Conservation (phyloP, 140 eudicot species). For the Stevia rebaudiana region DNA sequence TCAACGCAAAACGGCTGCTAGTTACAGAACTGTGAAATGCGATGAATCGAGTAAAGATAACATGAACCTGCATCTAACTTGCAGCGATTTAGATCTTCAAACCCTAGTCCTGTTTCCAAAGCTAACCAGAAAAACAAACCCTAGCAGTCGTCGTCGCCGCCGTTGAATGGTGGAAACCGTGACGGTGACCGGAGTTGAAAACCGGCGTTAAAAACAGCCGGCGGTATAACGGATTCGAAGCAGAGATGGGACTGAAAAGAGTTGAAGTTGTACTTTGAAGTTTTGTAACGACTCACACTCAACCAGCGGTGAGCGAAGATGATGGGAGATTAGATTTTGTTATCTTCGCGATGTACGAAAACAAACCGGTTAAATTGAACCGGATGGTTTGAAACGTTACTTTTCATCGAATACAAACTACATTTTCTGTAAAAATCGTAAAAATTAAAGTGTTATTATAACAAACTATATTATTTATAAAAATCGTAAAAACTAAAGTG, state of each 20-base stretch:
- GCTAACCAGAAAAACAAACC: slow-evolving; percentile 19
- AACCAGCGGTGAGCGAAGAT: slow-evolving; percentile 6
- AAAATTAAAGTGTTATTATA: too few relatives aligned
- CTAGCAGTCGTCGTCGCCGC: slow-evolving; percentile 11
- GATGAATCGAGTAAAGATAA: not conserved
- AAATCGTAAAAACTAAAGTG: too few relatives aligned
- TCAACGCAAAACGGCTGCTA: not conserved
- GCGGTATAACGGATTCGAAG: not conserved
- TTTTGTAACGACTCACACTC: slow-evolving; percentile 16
- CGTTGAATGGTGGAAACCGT: not conserved
- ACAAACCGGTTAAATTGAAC: not conserved
- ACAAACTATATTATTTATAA: too few relatives aligned
- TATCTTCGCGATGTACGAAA: not conserved
- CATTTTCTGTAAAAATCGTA: too few relatives aligned
- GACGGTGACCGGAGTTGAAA: not conserved
- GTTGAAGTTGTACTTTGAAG: slow-evolving; percentile 1
- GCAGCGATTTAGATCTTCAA: slow-evolving; percentile 16
- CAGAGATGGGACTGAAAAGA: not conserved
- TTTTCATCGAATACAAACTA: too few relatives aligned
- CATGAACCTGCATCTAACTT: not conserved
- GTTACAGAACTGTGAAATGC: not conserved
- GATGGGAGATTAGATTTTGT: slow-evolving; percentile 14
- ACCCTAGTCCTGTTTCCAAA: not conserved
- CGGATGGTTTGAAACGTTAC: not conserved
- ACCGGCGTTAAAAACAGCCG: not conserved